Evolutionary conservation across 2,329 filamentous ascomycete species (phyloP).

Genomic region (Fusarium chuoi): DNA sequence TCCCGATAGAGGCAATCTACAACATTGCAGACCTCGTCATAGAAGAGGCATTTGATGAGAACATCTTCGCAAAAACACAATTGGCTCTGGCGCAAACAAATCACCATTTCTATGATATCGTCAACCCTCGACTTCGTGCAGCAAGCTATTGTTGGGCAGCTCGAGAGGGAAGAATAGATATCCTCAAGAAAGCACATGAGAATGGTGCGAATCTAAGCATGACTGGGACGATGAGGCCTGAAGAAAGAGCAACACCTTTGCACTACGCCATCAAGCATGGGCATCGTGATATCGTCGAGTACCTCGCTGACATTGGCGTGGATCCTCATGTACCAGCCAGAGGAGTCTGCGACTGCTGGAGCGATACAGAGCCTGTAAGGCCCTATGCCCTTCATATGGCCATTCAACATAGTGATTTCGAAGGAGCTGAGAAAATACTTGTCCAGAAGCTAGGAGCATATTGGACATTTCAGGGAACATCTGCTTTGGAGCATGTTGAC

Average conservation of each 20-base stretch:
- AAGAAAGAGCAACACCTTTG: conserved; percentile 1
- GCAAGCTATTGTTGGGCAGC: conserved; percentile 12
- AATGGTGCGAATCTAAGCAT: conserved; percentile 6
- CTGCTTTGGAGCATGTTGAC: conserved; percentile 3
- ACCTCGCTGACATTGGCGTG: conserved; percentile 9
- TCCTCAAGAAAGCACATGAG: conserved; percentile 7
- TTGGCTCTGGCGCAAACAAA: conserved; percentile 12
- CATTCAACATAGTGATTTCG: background rate
- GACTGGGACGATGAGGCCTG: background rate
- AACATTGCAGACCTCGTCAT: background rate
- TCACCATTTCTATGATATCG: conserved; percentile 4
- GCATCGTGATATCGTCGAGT: conserved; percentile 20
- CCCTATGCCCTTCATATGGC: conserved; percentile 20
- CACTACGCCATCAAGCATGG: conserved; percentile 17
- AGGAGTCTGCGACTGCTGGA: background rate
- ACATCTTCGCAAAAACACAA: background rate
- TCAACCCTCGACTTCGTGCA: conserved; percentile 7
- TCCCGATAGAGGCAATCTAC: background rate
- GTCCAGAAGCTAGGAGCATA: conserved; percentile 20
- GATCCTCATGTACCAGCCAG: conserved; percentile 2
- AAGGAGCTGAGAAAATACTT: conserved; percentile 5
- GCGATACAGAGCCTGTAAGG: background rate
- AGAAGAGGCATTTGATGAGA: background rate
- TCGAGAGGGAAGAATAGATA: conserved; percentile 1
- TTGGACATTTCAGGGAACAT: background rate